Evolutionary conservation across 495 filamentous ascomycete species (phyloP).

Genomic region (Aspergillus heteromorphus): DNA sequence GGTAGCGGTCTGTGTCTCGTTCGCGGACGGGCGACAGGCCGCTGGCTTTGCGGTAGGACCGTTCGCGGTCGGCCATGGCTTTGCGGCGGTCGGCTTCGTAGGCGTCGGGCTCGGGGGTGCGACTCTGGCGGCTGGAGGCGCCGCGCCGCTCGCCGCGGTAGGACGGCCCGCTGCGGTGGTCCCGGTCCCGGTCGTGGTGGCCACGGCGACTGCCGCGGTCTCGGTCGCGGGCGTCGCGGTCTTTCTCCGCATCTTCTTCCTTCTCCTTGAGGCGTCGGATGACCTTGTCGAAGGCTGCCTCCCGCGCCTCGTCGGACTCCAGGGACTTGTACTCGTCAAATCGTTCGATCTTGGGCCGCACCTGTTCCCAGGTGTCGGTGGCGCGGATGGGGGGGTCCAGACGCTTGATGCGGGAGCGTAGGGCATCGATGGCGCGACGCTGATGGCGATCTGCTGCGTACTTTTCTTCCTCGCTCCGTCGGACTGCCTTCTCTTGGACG

Average conservation of each 20-base stretch:
- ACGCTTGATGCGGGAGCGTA: slow-evolving; percentile 85
- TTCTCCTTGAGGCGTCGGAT: slow-evolving; percentile 86
- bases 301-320: slow-evolving; percentile 73
- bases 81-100: slow-evolving; percentile 87
- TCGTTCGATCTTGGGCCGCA: slow-evolving; percentile 71
- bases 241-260: slow-evolving; percentile 76
- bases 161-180: slow-evolving; percentile 43
- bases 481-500: slow-evolving; percentile 73
- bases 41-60: slow-evolving; percentile 75
- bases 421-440: slow-evolving; percentile 74
- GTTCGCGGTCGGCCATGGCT: slow-evolving; percentile 79
- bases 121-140: slow-evolving; percentile 54
- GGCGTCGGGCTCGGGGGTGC: slow-evolving; percentile 77
- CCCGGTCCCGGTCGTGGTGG: slow-evolving; percentile 31
- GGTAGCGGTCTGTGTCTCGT: slow-evolving; percentile 45
- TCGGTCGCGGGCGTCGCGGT: slow-evolving; percentile 56
- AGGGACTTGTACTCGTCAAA: slow-evolving; percentile 78
- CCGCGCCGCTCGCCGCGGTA: slow-evolving; percentile 51
- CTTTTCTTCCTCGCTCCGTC: slow-evolving; percentile 78
- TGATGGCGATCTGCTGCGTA: slow-evolving; percentile 78
- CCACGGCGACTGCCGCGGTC: slow-evolving; percentile 35
- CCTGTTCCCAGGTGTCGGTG: slow-evolving; percentile 79
- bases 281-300: slow-evolving; percentile 85
- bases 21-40: slow-evolving; percentile 51
- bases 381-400: slow-evolving; percentile 77